Conservation (phyloP, 352 stramenopile species). For the Phytophthora multivora region DNA sequence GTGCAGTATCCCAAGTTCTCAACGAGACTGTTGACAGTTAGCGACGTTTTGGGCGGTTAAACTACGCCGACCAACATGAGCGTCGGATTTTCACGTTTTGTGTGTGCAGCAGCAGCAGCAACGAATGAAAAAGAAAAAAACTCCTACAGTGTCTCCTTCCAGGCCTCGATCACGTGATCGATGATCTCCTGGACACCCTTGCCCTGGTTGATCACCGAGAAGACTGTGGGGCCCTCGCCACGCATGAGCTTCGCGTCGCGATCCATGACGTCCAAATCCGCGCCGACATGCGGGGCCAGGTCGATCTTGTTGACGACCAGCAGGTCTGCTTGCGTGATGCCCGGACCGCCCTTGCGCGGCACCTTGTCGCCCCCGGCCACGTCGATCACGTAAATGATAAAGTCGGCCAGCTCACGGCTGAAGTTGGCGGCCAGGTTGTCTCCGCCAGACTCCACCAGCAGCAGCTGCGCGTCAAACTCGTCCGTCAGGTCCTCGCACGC, state of each 20-base stretch:
- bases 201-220: constrained; percentile 95
- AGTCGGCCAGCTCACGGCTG: constrained; percentile 96
- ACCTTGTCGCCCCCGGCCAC: constrained; percentile 98
- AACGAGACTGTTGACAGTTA: constrained; percentile 8
- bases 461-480: constrained; percentile 82
- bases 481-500: constrained; percentile 95
- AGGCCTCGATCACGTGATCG: constrained; percentile 62
- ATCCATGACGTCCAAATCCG: constrained; percentile 95
- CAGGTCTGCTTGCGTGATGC: constrained; percentile 97
- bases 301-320: constrained; percentile 99
- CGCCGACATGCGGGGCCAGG: constrained; percentile 94
- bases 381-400: constrained; percentile 99
- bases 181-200: constrained; percentile 92
- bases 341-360: constrained; percentile 96
- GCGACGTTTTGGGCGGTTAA: constrained; percentile 10
- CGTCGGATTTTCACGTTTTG: constrained; percentile 3
- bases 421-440: constrained; percentile 99
- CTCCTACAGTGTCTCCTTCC: constrained; percentile 35
- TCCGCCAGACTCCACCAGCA: constrained; percentile 91
- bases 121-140: not conserved
- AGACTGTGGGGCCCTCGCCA: constrained; percentile 92
- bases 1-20: too few species aligned
- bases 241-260: constrained; percentile 96
- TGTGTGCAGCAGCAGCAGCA: not conserved
- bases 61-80: too few species aligned